These are phyloP conservation scores for Fomitopsis schrenkii DNA, from an alignment of 1,284 basidiomycete species.

Conservation along the genomic window DNA sequence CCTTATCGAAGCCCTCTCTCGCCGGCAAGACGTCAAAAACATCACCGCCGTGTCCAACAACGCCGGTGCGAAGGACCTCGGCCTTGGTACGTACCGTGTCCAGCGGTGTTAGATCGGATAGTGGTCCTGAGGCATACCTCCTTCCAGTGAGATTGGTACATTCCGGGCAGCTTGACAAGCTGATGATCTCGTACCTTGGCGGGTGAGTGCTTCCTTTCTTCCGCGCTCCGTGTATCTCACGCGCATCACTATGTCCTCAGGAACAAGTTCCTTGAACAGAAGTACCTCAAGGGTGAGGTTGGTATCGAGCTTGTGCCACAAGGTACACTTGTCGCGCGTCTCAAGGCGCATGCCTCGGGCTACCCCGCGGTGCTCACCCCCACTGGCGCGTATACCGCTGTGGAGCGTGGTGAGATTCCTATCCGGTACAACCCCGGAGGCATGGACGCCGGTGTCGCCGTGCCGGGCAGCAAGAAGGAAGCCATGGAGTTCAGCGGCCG, in stretches of 20 bases:
- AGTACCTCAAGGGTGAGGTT: slow-evolving; percentile 81
- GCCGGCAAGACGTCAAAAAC: slow-evolving; percentile 64
- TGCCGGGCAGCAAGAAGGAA: slow-evolving; percentile 79
- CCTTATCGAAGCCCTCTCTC: slow-evolving; percentile 72
- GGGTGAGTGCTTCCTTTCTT: slow-evolving; percentile 41
- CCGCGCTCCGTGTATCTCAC: neutral
- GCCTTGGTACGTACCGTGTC: slow-evolving; percentile 57
- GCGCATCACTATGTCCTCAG: slow-evolving; percentile 30
- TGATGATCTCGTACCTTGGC: slow-evolving; percentile 87
- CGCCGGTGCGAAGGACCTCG: slow-evolving; percentile 73
- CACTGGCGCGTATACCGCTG: slow-evolving; percentile 81
- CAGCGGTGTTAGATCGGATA: slow-evolving; percentile 1
- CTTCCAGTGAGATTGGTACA: slow-evolving; percentile 69
- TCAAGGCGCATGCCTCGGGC: slow-evolving; percentile 88
- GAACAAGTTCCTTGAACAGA: slow-evolving; percentile 71
- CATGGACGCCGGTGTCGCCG: slow-evolving; percentile 54
- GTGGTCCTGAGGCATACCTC: slow-evolving; percentile 8
- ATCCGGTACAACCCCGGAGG: slow-evolving; percentile 70
- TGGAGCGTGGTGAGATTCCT: slow-evolving; percentile 78
- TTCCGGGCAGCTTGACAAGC: slow-evolving; percentile 72
- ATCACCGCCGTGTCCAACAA: slow-evolving; percentile 91
- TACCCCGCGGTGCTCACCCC: slow-evolving; percentile 95
- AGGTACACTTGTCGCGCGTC: slow-evolving; percentile 86
- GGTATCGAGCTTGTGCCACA: slow-evolving; percentile 87
- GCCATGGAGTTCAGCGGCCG: slow-evolving; percentile 76